These are phyloP conservation scores for Pestalotiopsis sp. DNA, from an alignment of 2,329 filamentous ascomycete species.

Conservation along the genomic window DNA sequence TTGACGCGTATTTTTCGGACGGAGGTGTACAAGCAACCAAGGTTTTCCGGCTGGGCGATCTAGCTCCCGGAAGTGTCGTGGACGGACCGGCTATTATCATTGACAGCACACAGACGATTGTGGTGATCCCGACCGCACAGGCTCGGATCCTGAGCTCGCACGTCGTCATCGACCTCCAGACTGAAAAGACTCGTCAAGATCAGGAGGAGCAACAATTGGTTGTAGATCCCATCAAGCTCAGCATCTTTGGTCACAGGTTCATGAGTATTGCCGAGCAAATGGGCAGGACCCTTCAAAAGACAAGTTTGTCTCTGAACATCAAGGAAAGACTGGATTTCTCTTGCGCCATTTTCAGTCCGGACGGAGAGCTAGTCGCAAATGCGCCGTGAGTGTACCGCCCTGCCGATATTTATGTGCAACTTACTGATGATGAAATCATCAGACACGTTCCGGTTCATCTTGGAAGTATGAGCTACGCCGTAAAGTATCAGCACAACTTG, in stretches of 20 bases:
- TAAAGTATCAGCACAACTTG: constrained; percentile 67
- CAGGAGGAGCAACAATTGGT: constrained; percentile 40
- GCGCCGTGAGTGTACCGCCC: constrained; percentile 47
- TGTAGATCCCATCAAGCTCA: constrained; percentile 74
- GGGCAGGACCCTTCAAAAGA: constrained; percentile 78
- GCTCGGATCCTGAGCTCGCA: constrained; percentile 37
- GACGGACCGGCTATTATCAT: constrained; percentile 25
- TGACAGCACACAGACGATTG: constrained; percentile 25
- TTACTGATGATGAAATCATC: not conserved
- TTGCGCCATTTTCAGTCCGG: constrained; percentile 74
- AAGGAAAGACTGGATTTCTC: constrained; percentile 81
- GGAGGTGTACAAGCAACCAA: constrained; percentile 22
- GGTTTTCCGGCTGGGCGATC: constrained; percentile 21
- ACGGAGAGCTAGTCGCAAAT: constrained; percentile 73
- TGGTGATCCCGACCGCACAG: constrained; percentile 40
- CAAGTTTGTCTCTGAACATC: constrained; percentile 75
- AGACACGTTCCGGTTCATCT: constrained; percentile 68
- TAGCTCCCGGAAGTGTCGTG: constrained; percentile 19
- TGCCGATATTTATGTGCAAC: not conserved
- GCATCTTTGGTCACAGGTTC: constrained; percentile 78
- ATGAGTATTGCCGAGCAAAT: constrained; percentile 86
- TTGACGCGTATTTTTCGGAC: constrained; percentile 21
- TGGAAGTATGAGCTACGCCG: constrained; percentile 75
- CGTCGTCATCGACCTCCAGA: constrained; percentile 36
- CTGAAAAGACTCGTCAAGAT: constrained; percentile 54